These are phyloP conservation scores for Marasmius tenuissimus DNA, from an alignment of 1,284 basidiomycete species.

Conservation along the genomic window DNA sequence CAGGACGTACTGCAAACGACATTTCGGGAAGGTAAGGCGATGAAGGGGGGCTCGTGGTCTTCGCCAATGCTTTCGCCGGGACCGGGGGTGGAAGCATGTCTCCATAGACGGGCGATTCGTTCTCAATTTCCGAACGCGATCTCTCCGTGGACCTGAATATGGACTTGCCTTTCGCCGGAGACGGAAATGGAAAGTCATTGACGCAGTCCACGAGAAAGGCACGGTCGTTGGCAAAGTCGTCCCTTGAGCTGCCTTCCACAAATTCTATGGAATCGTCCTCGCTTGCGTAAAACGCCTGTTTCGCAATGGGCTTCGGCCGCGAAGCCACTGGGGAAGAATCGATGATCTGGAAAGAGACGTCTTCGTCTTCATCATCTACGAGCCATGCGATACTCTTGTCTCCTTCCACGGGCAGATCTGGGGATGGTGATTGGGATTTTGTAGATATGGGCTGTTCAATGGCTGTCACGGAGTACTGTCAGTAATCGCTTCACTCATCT, in stretches of 20 bases:
- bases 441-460: not conserved
- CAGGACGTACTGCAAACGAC: conserved; percentile 56
- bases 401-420: conserved; percentile 7
- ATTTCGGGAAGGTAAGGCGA: conserved; percentile 36
- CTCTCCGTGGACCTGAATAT: not conserved
- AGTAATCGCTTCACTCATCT: not conserved
- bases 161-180: not conserved
- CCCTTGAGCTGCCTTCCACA: conserved; percentile 12
- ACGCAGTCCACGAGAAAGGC: not conserved
- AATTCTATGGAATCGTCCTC: conserved; percentile 22
- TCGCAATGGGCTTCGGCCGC: conserved; percentile 6
- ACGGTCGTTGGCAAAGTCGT: not conserved
- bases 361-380: conserved; percentile 61
- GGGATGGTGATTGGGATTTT: not conserved
- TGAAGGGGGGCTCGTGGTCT: not conserved
- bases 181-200: not conserved
- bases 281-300: not conserved
- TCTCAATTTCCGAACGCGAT: not conserved
- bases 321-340: conserved; percentile 42
- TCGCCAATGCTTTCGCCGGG: not conserved
- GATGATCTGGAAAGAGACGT: conserved; percentile 47
- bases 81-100: conserved; percentile 43
- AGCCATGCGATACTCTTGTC: conserved; percentile 59
- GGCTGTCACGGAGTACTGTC: not conserved
- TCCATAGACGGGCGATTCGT: conserved; percentile 4